Evolutionary conservation across 1,284 basidiomycete genomes (phyloP), one percentile per base, ranked within the genome.

Genomic region (Afroboletus lepidellus): DNA sequence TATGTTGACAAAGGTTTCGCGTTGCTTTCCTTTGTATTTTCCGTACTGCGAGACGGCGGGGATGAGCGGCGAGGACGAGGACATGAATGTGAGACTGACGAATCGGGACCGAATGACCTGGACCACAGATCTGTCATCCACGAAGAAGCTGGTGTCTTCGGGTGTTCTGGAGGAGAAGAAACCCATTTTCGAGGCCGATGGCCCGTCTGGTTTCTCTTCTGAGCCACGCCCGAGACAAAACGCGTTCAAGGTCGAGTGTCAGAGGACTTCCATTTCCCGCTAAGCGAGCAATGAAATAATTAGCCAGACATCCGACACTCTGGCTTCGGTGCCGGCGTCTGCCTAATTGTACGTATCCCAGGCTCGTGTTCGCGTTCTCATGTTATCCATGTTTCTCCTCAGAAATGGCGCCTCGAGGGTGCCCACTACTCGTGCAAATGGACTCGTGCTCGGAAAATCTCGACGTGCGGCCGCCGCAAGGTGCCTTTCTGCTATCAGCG

Each of bases 21-120:
- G 80, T 58, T 78, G 79, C 72, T 84, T 82, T 57, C 81, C 80
- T 63, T 84, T 85, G 62, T 73, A 72, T 69, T 79, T 85, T 55
- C 83, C 83, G 64, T 85, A 86, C 85, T 88, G 58, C 38, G 43
- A 23, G n/a, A 29, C 33, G 44, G 30, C 5, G 43, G n/a, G 6
- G 24, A 47, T 59, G 32, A 59, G 54, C 48, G 47, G 29, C 29
- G 21, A 27, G 27, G 32, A 45, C 41, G 55, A 55, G 56, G 53
- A 46, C 50, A 57, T 54, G 57, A 57, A 53, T 56, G 56, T 50
- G 53, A 53, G 57, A 56, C 85, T 65, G 66, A 89, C 87, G 62
- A 89, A 85, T 72, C 85, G 77, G 59, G 87, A 86, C 62, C 87
- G 85, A 57, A 89, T 81, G 63, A 84, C 80, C 56, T 79, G 75